phyloP scores from a whole-genome alignment of 1,284 basidiomycete genomes.

The Malassezia globosa region DNA sequence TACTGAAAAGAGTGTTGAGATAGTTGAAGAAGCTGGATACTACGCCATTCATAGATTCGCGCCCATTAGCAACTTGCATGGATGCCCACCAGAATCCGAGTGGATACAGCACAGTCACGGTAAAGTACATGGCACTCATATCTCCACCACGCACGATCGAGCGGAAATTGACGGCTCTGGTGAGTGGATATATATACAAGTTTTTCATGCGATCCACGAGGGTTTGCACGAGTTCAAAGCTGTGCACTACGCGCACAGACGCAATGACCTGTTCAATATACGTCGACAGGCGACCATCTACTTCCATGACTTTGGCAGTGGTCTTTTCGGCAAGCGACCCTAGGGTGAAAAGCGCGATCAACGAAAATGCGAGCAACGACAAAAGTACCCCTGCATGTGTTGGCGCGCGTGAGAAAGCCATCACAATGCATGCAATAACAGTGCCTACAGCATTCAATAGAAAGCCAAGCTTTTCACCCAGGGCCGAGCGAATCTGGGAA shows the following conservation, averaged over 20 bases:
- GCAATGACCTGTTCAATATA: conserved; percentile 49
- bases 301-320: conserved; percentile 31
- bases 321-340: conserved; percentile 43
- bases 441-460: conserved; percentile 44
- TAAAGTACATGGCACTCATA: conserved; percentile 29
- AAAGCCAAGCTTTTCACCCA: conserved; percentile 49
- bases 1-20: conserved; percentile 37
- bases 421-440: conserved; percentile 43
- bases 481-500: conserved; percentile 44
- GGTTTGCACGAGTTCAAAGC: conserved; percentile 45
- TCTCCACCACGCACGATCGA: conserved; percentile 36
- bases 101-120: conserved; percentile 29
- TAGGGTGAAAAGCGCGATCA: conserved; percentile 38
- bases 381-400: conserved; percentile 49
- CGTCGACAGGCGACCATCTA: conserved; percentile 48
- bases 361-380: conserved; percentile 46
- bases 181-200: conserved; percentile 43
- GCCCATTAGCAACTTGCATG: conserved; percentile 25
- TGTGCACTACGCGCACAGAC: conserved; percentile 49
- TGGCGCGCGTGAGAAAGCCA: conserved; percentile 47
- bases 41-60: conserved; percentile 23
- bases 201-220: conserved; percentile 45
- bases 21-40: conserved; percentile 42
- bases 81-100: conserved; percentile 37
- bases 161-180: conserved; percentile 39